Base-by-base conservation (phyloP, 2,329 filamentous ascomycete genomes). In the Fusarium palustre region DNA sequence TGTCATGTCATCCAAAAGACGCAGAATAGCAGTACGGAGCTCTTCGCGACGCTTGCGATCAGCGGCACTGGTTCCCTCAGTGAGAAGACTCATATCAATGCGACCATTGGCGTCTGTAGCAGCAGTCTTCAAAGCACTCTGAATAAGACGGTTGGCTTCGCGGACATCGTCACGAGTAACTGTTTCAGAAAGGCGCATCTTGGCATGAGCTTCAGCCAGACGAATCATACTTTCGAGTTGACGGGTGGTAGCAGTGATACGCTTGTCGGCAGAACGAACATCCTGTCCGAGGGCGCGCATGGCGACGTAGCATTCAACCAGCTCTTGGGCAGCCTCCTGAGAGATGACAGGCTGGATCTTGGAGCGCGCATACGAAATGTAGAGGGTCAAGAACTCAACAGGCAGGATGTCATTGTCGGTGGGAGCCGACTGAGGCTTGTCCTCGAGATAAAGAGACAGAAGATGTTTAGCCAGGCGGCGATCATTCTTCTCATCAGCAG, bases 201-300 rank as follows among this genome's bases (percentile, higher is more conserved):
- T 97, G 50, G 96, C 97, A 80, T 99, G 97, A 1, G 94, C 96
- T 83, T 99, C 96, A 2, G 94, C 84, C 5, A 99, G 91, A 66
- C 96, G 95, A 77, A 99, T 98, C 97, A 99, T 99, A 46, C 92
- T 96, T 82, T 99, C 97, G 8, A 99, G 86, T 81, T 99, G 96
- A 77, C 96, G 89, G 1, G 97, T 99, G 5, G 96, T 99, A 41
- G 96, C 96, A 0, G 96, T 99, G 82, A 99, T 99, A 71, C 96
- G 93, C 80, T 97, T 95, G 80, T 99, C 97, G 5, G 92, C 88
- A 4, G 94, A 87, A 49, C 95, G 93, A 36, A 95, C 91, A 74
- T 94, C 92, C 72, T 94, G 91, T 47, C 96, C 96, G 0, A 99
- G 89, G 76, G 94, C 93, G 70, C 96, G 94, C 93, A 99, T 97